phyloP scores from a whole-genome alignment of 495 filamentous ascomycete genomes.

The Clohesyomyces aquaticus region DNA sequence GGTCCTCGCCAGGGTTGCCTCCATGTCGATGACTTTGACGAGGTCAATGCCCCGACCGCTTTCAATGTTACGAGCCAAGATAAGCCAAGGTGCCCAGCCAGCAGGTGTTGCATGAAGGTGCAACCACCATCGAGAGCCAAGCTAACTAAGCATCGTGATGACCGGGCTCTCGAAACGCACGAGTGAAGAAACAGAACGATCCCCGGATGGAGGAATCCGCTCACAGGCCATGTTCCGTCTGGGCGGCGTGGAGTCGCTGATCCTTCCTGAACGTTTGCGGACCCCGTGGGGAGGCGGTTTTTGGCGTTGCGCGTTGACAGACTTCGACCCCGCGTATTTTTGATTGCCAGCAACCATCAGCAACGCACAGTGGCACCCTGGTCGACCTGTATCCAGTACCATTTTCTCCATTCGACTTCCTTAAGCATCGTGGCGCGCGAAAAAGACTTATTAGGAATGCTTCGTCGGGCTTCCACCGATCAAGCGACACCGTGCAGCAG shows the following conservation, averaged over 20 bases:
- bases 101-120: slow-evolving; percentile 27
- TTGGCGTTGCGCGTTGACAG: not conserved
- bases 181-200: slow-evolving; percentile 20
- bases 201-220: not conserved
- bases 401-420: not conserved
- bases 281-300: slow-evolving; percentile 1
- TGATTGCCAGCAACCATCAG: not conserved
- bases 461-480: not conserved
- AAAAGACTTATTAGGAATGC: not conserved
- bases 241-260: not conserved
- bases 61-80: slow-evolving; percentile 28
- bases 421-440: not conserved
- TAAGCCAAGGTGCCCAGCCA: slow-evolving; percentile 30
- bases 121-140: slow-evolving; percentile 30
- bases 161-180: slow-evolving; percentile 2
- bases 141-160: slow-evolving; percentile 18
- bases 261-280: not conserved
- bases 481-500: slow-evolving; percentile 18
- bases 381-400: not conserved
- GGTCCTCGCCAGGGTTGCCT: not conserved
- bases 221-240: not conserved
- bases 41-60: slow-evolving; percentile 5
- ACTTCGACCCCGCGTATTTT: not conserved
- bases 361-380: not conserved
- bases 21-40: slow-evolving; percentile 3